Conservation (phyloP, 768 basidiomycete genomes). For the Russula brevipes region DNA sequence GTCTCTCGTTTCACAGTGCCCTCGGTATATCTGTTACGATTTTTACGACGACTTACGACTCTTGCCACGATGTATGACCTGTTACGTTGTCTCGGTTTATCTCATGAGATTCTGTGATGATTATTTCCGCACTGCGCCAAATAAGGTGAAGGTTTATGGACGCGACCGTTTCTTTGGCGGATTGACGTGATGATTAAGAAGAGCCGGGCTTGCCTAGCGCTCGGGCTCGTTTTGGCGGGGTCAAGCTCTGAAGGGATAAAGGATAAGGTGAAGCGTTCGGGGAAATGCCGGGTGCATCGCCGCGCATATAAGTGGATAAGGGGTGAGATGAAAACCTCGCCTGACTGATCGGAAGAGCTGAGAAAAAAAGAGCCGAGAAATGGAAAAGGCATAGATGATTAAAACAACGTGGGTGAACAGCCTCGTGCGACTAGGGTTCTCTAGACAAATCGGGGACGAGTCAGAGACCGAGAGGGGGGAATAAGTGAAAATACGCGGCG, state of each 20-base stretch:
- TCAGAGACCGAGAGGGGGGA: background rate
- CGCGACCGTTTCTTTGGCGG: conserved; percentile 8
- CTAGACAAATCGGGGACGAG: background rate
- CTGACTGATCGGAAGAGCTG: conserved; percentile 24
- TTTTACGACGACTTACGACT: conserved; percentile 31
- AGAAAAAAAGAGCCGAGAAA: conserved; percentile 25
- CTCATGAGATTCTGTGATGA: conserved; percentile 20
- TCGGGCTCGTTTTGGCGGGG: conserved; percentile 17
- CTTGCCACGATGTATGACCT: conserved; percentile 26
- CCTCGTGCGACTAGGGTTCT: conserved; percentile 21
- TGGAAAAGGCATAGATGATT: conserved; percentile 26
- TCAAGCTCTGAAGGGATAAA: conserved; percentile 20
- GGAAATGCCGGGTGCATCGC: conserved; percentile 21
- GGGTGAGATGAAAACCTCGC: conserved; percentile 25
- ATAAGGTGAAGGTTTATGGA: conserved; percentile 16
- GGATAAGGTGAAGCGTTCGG: conserved; percentile 16
- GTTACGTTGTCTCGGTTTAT: conserved; percentile 19
- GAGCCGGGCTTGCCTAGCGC: conserved; percentile 18
- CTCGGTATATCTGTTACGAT: conserved; percentile 28
- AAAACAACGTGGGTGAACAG: conserved; percentile 26
- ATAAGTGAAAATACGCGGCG: too few species aligned
- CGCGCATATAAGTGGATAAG: conserved; percentile 26
- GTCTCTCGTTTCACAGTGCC: conserved; percentile 29
- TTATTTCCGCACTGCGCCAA: conserved; percentile 12
- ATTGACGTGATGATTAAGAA: conserved; percentile 22